Conservation (phyloP, 495 filamentous ascomycete species). For the Annulohypoxylon nitens region DNA sequence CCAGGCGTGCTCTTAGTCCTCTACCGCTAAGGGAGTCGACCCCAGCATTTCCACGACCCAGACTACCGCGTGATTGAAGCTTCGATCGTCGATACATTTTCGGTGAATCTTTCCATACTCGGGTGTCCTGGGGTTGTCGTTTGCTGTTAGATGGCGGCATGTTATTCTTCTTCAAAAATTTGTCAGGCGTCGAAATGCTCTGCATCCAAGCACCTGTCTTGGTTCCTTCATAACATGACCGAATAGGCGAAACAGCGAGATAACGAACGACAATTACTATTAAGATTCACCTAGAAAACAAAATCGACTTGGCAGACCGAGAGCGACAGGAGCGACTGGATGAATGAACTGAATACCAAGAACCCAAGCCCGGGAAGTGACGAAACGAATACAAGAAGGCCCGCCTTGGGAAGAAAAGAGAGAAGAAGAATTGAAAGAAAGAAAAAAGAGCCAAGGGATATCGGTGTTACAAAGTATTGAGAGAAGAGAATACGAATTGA, state of each 20-base stretch:
- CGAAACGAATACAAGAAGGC: constrained; percentile 48
- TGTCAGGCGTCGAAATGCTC: constrained; percentile 43
- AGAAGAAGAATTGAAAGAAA: constrained; percentile 46
- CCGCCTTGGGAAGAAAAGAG: constrained; percentile 44
- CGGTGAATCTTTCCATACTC: constrained; percentile 30
- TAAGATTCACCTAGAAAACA: constrained; percentile 30
- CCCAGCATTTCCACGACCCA: background rate
- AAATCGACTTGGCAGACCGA: constrained; percentile 22
- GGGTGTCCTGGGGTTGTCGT: constrained; percentile 34
- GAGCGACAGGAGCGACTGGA: constrained; percentile 34
- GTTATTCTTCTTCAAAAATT: constrained; percentile 32
- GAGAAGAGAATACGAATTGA: constrained; percentile 47
- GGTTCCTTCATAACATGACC: constrained; percentile 46
- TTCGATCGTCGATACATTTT: constrained; percentile 33
- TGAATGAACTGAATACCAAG: constrained; percentile 39
- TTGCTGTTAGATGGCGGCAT: constrained; percentile 45
- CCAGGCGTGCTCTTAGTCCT: constrained; percentile 9
- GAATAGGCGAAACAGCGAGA: constrained; percentile 21
- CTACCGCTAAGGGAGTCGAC: constrained; percentile 1
- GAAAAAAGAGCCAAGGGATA: constrained; percentile 45
- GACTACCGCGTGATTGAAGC: constrained; percentile 20
- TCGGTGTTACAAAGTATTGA: constrained; percentile 42
- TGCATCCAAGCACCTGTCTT: constrained; percentile 43
- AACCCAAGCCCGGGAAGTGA: constrained; percentile 37
- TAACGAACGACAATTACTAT: constrained; percentile 36